phyloP scores from a whole-genome alignment of 768 basidiomycete species.

The Boletus pseudopeckii region DNA sequence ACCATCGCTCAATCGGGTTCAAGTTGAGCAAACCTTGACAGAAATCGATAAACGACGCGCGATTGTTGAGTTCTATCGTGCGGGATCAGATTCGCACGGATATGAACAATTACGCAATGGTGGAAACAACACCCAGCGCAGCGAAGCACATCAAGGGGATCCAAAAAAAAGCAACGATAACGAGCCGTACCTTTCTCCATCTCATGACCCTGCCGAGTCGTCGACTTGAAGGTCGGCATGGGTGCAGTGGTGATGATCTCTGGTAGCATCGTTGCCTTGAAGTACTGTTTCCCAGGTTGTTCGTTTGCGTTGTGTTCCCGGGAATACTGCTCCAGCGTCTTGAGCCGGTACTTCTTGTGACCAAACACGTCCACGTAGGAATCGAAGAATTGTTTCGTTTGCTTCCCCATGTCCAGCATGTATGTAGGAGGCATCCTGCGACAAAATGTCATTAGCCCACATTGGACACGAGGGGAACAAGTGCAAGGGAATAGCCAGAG shows the following conservation, averaged over 20 bases:
- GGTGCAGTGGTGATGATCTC: constrained; percentile 97
- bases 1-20: constrained; percentile 95
- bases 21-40: constrained; percentile 91
- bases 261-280: constrained; percentile 88
- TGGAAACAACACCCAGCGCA: background rate
- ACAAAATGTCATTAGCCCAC: background rate
- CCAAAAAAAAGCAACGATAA: background rate
- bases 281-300: constrained; percentile 98
- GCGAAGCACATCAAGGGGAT: background rate
- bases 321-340: constrained; percentile 92
- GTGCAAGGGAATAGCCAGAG: background rate
- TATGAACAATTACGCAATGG: constrained; percentile 7
- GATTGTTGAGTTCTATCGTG: constrained; percentile 80
- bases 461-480: background rate
- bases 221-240: constrained; percentile 80
- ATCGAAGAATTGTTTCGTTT: constrained; percentile 92
- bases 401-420: constrained; percentile 96
- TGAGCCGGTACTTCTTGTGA: constrained; percentile 83
- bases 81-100: constrained; percentile 15
- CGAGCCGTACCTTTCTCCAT: constrained; percentile 76
- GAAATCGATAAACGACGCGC: constrained; percentile 96
- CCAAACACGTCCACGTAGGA: constrained; percentile 66
- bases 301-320: constrained; percentile 93
- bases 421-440: constrained; percentile 81
- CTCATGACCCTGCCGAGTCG: constrained; percentile 69